A percentile compares a stretch with the other conserved stretches of the same genome.
phyloP scores from a whole-genome alignment of 1,284 basidiomycete genomes.

The Tilletia indica region DNA sequence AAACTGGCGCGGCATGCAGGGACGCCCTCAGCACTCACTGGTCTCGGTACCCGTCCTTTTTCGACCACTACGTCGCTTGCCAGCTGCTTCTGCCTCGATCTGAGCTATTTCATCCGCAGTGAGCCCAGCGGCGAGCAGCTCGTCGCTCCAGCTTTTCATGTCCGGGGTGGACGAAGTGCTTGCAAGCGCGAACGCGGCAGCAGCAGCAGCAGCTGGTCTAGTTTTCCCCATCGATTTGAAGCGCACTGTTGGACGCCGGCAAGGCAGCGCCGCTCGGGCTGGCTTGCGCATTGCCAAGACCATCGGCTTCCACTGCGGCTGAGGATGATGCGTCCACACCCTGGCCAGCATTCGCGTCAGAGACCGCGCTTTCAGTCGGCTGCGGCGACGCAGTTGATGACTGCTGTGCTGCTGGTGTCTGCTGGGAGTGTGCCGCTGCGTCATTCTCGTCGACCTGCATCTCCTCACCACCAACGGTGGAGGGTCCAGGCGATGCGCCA shows the following conservation, averaged over 20 bases:
- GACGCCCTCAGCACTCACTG: neutral
- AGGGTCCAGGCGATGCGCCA: neutral
- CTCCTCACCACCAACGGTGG: neutral
- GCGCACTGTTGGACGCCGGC: too few relatives aligned
- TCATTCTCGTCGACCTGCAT: neutral
- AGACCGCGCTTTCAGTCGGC: too few relatives aligned
- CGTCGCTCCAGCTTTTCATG: constrained; percentile 2
- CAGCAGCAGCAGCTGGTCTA: neutral
- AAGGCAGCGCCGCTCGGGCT: too few relatives aligned
- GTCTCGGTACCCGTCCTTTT: neutral
- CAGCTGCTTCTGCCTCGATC: constrained; percentile 19
- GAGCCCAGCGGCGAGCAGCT: constrained; percentile 19
- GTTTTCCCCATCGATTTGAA: too few relatives aligned
- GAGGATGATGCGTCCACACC: too few relatives aligned
- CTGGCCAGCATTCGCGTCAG: too few relatives aligned
- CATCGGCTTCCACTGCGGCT: too few relatives aligned
- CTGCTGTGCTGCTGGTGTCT: neutral
- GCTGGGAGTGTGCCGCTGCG: neutral
- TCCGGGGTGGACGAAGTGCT: neutral
- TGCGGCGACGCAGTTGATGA: too few relatives aligned
- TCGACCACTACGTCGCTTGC: constrained; percentile 7
- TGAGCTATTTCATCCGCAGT: constrained; percentile 15
- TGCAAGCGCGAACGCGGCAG: neutral
- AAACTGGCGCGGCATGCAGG: neutral
- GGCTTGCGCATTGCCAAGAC: too few relatives aligned